phyloP scores from a whole-genome alignment of 2,329 filamentous ascomycete species.

The Curvularia lunata region DNA sequence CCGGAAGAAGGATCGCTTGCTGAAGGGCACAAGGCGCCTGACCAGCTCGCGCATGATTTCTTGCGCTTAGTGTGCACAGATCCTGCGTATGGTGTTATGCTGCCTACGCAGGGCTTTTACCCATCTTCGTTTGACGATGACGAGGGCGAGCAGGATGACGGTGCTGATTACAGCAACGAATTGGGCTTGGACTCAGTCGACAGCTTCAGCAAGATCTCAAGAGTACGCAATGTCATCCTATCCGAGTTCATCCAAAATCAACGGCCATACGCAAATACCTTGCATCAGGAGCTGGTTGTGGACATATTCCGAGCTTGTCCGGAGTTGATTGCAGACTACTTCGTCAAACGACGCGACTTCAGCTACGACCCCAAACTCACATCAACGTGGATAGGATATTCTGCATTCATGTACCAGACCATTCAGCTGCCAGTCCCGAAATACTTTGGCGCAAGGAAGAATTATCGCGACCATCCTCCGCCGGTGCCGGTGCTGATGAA shows the following conservation, averaged over 20 bases:
- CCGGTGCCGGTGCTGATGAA: slow-evolving; percentile 81
- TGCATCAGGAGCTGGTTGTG: slow-evolving; percentile 81
- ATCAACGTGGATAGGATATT: slow-evolving; percentile 93
- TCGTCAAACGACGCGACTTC: slow-evolving; percentile 75
- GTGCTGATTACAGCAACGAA: slow-evolving; percentile 60
- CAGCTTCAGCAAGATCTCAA: slow-evolving; percentile 72
- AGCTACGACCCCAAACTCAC: slow-evolving; percentile 90
- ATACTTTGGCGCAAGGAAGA: slow-evolving; percentile 71
- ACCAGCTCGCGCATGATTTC: slow-evolving; percentile 75
- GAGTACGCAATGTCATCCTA: slow-evolving; percentile 79
- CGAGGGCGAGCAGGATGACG: slow-evolving; percentile 43
- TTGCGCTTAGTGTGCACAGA: slow-evolving; percentile 77
- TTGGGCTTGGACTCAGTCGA: slow-evolving; percentile 72
- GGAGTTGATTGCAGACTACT: slow-evolving; percentile 88
- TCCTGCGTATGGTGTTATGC: slow-evolving; percentile 73
- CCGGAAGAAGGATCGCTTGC: slow-evolving; percentile 56
- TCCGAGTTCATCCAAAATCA: slow-evolving; percentile 80
- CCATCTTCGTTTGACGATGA: slow-evolving; percentile 71
- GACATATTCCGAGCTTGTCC: slow-evolving; percentile 81
- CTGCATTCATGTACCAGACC: slow-evolving; percentile 82
- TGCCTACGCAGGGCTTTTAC: slow-evolving; percentile 83
- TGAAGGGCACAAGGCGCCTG: slow-evolving; percentile 62
- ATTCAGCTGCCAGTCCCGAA: slow-evolving; percentile 76
- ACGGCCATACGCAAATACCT: slow-evolving; percentile 79
- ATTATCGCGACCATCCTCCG: slow-evolving; percentile 72